Evolutionary conservation across 176 grass and related monocot genomes (phyloP), one percentile per base, ranked within the genome.

Genomic region (Areca catechu): DNA sequence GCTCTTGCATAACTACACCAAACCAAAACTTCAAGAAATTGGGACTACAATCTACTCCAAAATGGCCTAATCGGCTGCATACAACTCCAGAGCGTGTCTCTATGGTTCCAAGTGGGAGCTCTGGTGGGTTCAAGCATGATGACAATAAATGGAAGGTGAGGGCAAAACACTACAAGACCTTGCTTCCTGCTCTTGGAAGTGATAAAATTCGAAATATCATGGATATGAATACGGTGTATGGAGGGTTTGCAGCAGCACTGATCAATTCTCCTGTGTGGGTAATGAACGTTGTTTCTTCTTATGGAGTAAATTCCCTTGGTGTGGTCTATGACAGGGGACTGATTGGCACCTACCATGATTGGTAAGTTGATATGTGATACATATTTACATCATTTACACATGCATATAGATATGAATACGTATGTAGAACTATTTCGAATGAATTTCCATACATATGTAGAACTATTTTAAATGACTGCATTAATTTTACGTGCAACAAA

Each of bases 241-340:
- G 80, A 28, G 92, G 92, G 0, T 75, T 96, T 51, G 83, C 92
- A 0, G 75, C 80, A 7, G 61, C 57, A 16, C 61, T 96, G 21
- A 68, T 83, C 63, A 86, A 90, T 55, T 83, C 90, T 71, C 83
- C 91, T 15, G 71, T 90, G 17, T 96, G 92, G 92, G 92, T 91
- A 51, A 96, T 96, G 92, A 96, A 96, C 56, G 83, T 90, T 23
- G 92, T 96, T 52, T 90, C 92, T 59, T 87, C 83, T 22, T 90
- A 90, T 63, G 83, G 58, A 2, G 70, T 76, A 14, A 84, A 82
- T 54, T 88, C 92, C 0, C 92, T 96, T 68, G 86, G 86, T 59
- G 68, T 76, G 34, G 71, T 90, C 77, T 90, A 84, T 68, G 92
- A 96, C 76, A 79, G 92, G 76, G 92, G 92, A 1, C 80, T 96